Evolutionary conservation across 768 basidiomycete species (phyloP).

Genomic region (Naematelia aurantialba): DNA sequence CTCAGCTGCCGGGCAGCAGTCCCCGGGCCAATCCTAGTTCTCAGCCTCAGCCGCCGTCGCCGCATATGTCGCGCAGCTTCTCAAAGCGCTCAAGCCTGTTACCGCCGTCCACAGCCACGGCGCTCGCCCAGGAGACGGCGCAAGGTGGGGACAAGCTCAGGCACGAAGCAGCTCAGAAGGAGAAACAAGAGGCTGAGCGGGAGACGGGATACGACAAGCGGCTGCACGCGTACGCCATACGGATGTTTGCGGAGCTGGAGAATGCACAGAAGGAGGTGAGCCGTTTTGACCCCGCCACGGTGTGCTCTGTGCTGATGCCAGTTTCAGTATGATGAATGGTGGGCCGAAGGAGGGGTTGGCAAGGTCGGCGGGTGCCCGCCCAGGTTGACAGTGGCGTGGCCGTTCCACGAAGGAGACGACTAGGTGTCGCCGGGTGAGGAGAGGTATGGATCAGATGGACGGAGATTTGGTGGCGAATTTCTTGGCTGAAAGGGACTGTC

Average conservation of each 20-base stretch:
- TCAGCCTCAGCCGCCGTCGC: conserved; percentile 35
- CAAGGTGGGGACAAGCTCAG: conserved; percentile 1
- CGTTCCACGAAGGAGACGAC: conserved; percentile 50
- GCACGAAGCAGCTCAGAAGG: background rate
- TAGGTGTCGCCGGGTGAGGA: conserved; percentile 10
- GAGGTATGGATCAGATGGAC: background rate
- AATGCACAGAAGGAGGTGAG: conserved; percentile 50
- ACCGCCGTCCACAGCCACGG: conserved; percentile 40
- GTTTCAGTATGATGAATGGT: conserved; percentile 49
- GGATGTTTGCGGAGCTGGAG: conserved; percentile 50
- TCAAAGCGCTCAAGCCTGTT: conserved; percentile 46
- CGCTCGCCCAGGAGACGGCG: conserved; percentile 20
- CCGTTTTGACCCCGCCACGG: conserved; percentile 1
- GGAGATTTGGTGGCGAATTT: background rate
- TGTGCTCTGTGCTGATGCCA: conserved; percentile 12
- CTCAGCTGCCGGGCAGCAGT: conserved; percentile 13
- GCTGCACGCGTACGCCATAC: conserved; percentile 48
- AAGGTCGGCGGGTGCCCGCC: conserved; percentile 46
- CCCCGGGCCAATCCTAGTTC: conserved; percentile 24
- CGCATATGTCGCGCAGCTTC: conserved; percentile 48
- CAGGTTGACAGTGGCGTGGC: conserved; percentile 50
- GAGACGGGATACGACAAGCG: conserved; percentile 43
- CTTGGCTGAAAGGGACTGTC: too few species aligned
- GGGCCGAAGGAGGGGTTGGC: conserved; percentile 47
- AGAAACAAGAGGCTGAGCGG: conserved; percentile 4